Evolutionary conservation across 805 yeast genomes (phyloP).

Genomic region (Metschnikowia noctiluminum): DNA sequence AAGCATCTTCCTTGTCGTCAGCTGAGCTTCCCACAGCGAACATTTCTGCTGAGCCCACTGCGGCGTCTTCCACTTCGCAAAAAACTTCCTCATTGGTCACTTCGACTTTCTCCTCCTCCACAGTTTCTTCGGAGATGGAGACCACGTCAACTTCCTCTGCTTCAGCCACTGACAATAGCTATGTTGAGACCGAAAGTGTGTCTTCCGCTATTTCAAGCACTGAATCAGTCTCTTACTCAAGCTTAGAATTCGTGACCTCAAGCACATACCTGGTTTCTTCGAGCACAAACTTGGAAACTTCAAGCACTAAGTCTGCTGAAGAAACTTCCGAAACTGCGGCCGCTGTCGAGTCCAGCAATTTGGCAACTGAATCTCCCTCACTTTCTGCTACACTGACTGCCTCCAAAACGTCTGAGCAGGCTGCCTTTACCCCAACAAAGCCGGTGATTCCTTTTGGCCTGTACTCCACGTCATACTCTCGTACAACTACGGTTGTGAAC

Average conservation of each 20-base stretch:
- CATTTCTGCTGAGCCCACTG: neutral
- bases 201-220: neutral
- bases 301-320: neutral
- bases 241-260: neutral
- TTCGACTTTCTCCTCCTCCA: neutral
- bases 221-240: neutral
- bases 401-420: neutral
- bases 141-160: neutral
- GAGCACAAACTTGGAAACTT: neutral
- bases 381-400: neutral
- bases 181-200: neutral
- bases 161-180: neutral
- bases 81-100: neutral
- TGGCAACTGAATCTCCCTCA: neutral
- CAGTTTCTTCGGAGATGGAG: neutral
- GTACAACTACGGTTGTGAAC: conserved; percentile 19
- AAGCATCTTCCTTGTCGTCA: conserved; percentile 1
- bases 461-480: conserved; percentile 23
- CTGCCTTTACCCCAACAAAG: neutral
- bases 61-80: neutral
- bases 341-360: neutral
- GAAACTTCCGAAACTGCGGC: neutral
- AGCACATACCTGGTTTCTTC: neutral
- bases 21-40: neutral
- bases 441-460: conserved; percentile 13